Evolutionary conservation across 805 yeast genomes (phyloP).

Genomic region (Candida pini): DNA sequence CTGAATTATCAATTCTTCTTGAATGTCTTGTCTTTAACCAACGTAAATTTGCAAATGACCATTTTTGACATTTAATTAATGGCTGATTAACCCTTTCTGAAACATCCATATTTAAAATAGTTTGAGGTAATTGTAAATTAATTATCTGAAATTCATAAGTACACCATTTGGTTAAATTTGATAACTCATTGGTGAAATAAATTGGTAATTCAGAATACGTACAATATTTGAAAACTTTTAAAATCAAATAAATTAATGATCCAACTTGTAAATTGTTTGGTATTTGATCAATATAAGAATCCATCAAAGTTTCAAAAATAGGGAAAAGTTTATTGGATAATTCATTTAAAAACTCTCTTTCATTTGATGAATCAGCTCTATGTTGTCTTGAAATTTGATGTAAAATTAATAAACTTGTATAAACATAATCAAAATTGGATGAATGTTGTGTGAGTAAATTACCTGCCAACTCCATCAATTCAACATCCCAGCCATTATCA

Average conservation of each 20-base stretch:
- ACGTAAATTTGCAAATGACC: constrained; percentile 76
- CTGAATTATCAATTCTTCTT: constrained; percentile 4
- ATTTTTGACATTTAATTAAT: constrained; percentile 68
- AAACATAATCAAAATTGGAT: constrained; percentile 37
- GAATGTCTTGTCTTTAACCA: constrained; percentile 63
- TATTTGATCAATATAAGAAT: constrained; percentile 31
- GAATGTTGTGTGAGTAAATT: constrained; percentile 37
- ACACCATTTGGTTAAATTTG: constrained; percentile 55
- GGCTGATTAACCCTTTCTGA: constrained; percentile 43
- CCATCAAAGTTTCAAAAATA: constrained; percentile 53
- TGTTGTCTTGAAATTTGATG: constrained; percentile 64
- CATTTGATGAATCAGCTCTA: constrained; percentile 59
- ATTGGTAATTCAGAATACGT: constrained; percentile 69
- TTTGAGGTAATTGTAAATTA: constrained; percentile 39
- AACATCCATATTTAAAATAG: constrained; percentile 38
- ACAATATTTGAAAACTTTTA: constrained; percentile 75
- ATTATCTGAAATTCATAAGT: constrained; percentile 62
- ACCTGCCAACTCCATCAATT: constrained; percentile 40
- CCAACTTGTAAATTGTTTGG: constrained; percentile 36
- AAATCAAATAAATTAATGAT: constrained; percentile 62
- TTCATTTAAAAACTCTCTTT: constrained; percentile 45
- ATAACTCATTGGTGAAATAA: constrained; percentile 45
- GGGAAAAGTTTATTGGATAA: constrained; percentile 60
- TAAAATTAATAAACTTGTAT: constrained; percentile 67
- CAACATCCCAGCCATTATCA: constrained; percentile 46